Base-by-base conservation (phyloP, 306 rosid species). In the Myrica gale region DNA sequence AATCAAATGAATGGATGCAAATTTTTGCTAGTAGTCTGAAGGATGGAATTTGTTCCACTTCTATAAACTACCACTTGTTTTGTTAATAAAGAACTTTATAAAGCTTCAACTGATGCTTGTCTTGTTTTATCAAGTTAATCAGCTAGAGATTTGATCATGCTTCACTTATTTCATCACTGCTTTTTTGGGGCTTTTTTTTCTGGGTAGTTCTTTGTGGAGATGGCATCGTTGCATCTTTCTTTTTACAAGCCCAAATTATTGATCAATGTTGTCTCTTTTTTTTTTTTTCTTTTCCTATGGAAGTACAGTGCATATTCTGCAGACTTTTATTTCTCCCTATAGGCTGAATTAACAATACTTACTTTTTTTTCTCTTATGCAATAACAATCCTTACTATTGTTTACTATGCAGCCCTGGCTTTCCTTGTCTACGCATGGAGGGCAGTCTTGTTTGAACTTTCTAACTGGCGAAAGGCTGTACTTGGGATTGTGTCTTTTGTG, bases 351-450 rank as follows among this genome's bases (percentile, higher is more conserved):
- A 26, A 26, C 32, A 26, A 26, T 26, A 26, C 32, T 26, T 23
- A 26, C 1, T 26, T 1, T 26, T 26, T 26, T 26, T 26, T 26
- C 32, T 26, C 32, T 26, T 26, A 26, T 26, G 32, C 32, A 26
- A 26, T 26, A 62, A 78, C 69, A 11, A 41, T 69, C 17, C 46
- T 80, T 68, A 62, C 17, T 74, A 47, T 72, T 37, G 2, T 45
- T 84, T 11, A 66, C 71, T 60, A 43, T 86, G 83, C 97, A 93
- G 97, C 89, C 17, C 61, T 82, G 72, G 96, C 80, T 67, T 89
- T 95, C 78, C 86, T 95, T 56, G 44, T 92, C 68, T 95, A 95
- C 81, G 89, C 97, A n/a, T 95, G 99, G 99, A 89, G 93, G 80
- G 93, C 92, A 16, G 96, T 92, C 69, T 77, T 95, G 46, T 88